Evolutionary conservation across 306 rosid species (phyloP).

Genomic region (Vicia faba): DNA sequence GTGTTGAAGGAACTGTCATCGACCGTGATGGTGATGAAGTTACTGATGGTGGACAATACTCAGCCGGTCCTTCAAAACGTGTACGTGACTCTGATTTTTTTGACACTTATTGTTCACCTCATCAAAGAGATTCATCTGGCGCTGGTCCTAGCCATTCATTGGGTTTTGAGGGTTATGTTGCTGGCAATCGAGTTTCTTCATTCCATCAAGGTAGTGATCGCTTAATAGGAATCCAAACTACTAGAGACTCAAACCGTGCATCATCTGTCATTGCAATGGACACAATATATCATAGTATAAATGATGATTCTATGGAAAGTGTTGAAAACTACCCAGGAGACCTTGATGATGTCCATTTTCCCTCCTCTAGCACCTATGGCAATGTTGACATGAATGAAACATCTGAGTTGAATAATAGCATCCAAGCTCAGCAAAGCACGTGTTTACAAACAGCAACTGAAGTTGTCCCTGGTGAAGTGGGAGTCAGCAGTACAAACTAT

Average conservation of each 20-base stretch:
- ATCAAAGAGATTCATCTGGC: slow-evolving; percentile 74
- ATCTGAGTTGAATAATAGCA: slow-evolving; percentile 88
- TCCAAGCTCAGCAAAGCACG: slow-evolving; percentile 87
- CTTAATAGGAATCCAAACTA: slow-evolving; percentile 61
- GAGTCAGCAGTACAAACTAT: slow-evolving; percentile 88
- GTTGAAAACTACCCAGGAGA: slow-evolving; percentile 92
- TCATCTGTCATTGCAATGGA: slow-evolving; percentile 99
- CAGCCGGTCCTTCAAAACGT: slow-evolving; percentile 96
- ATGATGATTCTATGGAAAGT: slow-evolving; percentile 96
- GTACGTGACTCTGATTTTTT: slow-evolving; percentile 79
- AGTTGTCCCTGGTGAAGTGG: slow-evolving; percentile 75
- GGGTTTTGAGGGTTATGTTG: slow-evolving; percentile 71
- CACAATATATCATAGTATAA: slow-evolving; percentile 71
- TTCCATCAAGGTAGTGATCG: slow-evolving; percentile 76
- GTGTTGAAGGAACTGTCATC: slow-evolving; percentile 96
- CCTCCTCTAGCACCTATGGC: slow-evolving; percentile 87
- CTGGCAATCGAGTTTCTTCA: slow-evolving; percentile 64
- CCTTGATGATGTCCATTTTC: slow-evolving; percentile 89
- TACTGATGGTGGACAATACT: slow-evolving; percentile 80
- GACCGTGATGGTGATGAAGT: slow-evolving; percentile 98
- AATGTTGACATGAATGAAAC: slow-evolving; percentile 88
- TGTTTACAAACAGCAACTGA: slow-evolving; percentile 75
- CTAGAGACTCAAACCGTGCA: slow-evolving; percentile 89
- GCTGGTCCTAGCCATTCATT: slow-evolving; percentile 94
- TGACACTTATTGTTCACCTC: slow-evolving; percentile 72